A percentile compares a stretch with the other conserved stretches of the same genome.
Evolutionary conservation across 768 basidiomycete species (phyloP).

Genomic region (Phlegmacium glaucopus): DNA sequence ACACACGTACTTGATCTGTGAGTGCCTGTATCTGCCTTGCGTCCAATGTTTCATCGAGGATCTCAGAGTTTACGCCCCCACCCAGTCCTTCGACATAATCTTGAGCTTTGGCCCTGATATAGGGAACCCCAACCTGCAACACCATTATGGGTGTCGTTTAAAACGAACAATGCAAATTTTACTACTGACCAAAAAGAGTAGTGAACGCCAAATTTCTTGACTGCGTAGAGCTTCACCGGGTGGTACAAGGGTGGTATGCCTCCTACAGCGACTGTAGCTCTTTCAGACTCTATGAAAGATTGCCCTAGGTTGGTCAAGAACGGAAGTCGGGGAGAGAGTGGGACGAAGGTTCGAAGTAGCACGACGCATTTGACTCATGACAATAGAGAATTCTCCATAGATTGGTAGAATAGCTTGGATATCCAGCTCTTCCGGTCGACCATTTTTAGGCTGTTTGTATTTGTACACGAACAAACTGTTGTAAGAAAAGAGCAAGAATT

Average conservation of each 20-base stretch:
- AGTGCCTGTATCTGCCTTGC: conserved; percentile 41
- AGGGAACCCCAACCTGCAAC: conserved; percentile 80
- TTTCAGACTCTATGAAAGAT: conserved; percentile 67
- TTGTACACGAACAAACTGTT: conserved; percentile 49
- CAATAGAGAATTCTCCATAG: conserved; percentile 47
- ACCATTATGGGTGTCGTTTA: not conserved
- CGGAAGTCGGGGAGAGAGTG: conserved; percentile 16
- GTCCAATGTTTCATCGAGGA: conserved; percentile 52
- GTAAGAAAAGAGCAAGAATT: conserved; percentile 7
- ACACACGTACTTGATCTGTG: conserved; percentile 53
- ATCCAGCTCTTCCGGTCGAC: conserved; percentile 30
- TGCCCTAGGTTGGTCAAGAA: conserved; percentile 32
- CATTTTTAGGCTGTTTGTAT: conserved; percentile 24
- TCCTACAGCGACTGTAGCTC: conserved; percentile 64
- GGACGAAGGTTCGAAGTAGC: conserved; percentile 31
- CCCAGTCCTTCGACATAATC: conserved; percentile 91
- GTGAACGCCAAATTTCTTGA: conserved; percentile 70
- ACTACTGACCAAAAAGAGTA: conserved; percentile 73
- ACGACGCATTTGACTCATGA: conserved; percentile 52
- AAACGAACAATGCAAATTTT: not conserved
- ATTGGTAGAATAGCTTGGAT: conserved; percentile 57
- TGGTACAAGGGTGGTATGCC: too few species aligned
- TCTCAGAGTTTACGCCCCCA: conserved; percentile 70
- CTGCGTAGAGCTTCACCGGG: conserved; percentile 61
- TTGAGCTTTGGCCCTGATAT: conserved; percentile 82